Base-by-base conservation (phyloP, 768 basidiomycete species). In the Hygrophoropsis aurantiaca region DNA sequence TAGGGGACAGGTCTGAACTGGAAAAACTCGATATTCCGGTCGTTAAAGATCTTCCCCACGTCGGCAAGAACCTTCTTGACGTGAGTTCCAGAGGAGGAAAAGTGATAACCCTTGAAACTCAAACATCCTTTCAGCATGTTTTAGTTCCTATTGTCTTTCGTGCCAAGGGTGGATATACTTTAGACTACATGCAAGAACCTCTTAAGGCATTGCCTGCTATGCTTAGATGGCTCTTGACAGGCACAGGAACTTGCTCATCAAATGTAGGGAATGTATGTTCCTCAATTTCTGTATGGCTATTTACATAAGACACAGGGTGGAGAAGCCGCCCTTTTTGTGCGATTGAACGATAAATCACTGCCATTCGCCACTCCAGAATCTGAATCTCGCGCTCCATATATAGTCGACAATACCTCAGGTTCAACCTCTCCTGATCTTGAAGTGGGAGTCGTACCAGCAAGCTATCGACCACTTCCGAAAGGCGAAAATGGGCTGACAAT, bases 1-100 rank as follows among this genome's bases (percentile, higher is more conserved):
- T 91, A 27, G 89, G 87, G 3, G 82, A 85, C 21, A 70, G 71
- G 4, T 73, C 65, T 0, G 74, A 84, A 11, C 68, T 89, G 19
- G 53, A 66, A 11, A 61, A 67, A 19, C 68, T 80, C 46, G 64
- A 64, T 4, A 80, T 91, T 26, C 66, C 75, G 0, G 64, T 80
- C n/a, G 70, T 81, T 11, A 60, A 76, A 3, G 77, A 87, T 57
- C 74, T 85, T 7, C 81, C 84, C 4, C 80, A 80, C n/a, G 87
- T 91, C 24, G 89, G 89, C 13, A 70, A 74, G 13, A 72, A 87
- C 58, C 73, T 90, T 13, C 69, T 81, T 47, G 87, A 90, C 5
- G 44, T 44, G 36, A 46, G 16, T 24, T 18, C 19, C 30, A 19
- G 19, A 23, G 7, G 5, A 24, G 5, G 9, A 21, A 18, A 24